Evolutionary conservation across 768 basidiomycete species (phyloP), one percentile per base, ranked within the genome.

Genomic region (Amylocystis lapponica): DNA sequence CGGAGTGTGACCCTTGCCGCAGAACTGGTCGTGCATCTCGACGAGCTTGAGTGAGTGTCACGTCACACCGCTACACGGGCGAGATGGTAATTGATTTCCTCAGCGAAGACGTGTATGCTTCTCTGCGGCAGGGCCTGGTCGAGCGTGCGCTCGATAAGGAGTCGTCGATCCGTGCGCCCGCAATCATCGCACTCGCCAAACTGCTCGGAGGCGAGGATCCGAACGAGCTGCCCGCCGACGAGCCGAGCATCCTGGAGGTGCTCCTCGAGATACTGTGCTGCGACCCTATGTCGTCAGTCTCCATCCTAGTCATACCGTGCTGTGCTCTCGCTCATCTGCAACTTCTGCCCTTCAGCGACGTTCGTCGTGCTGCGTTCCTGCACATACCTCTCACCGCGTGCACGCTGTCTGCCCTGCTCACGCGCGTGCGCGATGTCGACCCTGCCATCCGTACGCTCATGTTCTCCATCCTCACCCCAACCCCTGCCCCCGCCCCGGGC

Each of bases 91-190:
- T 14, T 14, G 41, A 14, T 19, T 26, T 19, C 3, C 3, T 3
- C 53, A 75, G 74, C 39, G 72, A 75, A 49, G 69, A 72, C 41
- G 56, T 72, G 3, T 77, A 70, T 50, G 53, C 57, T 4, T 44
- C 53, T 1, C 59, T 77, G 6, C 62, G 67, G 13, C 38, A 57
- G 1, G 58, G 62, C 9, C 54, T 77, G 2, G 54, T 74, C 4
- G 70, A 70, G 3, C 59, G 75, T 27, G 54, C 68, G 9, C 52
- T 58, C n/a, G 75, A 76, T 56, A 75, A 74, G 52, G 75, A 76
- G 44, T 40, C 65, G 1, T 46, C 60, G 14, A 66, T 75, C 3
- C 58, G 75, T 7, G 66, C 70, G 1, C 71, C 71, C 49, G 74
- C 74, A 1, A 67, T 71, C 12, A 54, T 71, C 26, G 72, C 68